These are phyloP conservation scores for Echria macrotheca DNA, from an alignment of 495 filamentous ascomycete genomes.

Conservation along the genomic window DNA sequence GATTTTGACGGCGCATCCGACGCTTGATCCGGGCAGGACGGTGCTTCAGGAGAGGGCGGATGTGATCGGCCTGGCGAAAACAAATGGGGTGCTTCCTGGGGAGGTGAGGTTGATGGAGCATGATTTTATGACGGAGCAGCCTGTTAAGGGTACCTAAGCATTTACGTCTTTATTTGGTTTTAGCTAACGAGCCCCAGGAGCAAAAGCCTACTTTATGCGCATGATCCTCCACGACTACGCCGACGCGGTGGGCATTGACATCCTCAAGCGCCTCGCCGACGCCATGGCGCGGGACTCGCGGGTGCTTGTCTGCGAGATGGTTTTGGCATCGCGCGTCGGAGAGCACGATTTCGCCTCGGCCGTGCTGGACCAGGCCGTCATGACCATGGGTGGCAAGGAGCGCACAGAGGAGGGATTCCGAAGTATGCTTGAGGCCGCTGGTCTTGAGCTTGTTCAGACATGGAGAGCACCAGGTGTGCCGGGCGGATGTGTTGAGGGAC, in stretches of 20 bases:
- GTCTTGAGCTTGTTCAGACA: conserved; percentile 26
- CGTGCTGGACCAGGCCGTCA: conserved; percentile 24
- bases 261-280: conserved; percentile 14
- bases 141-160: conserved; percentile 18
- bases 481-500: conserved; percentile 16
- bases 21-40: conserved; percentile 6
- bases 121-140: conserved; percentile 18
- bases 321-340: conserved; percentile 19
- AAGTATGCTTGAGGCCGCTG: conserved; percentile 21
- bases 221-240: conserved; percentile 23
- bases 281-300: conserved; percentile 20
- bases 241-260: conserved; percentile 14
- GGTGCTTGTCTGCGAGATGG: conserved; percentile 28
- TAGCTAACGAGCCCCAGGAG: conserved; percentile 5
- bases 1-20: conserved; percentile 15
- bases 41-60: conserved; percentile 18
- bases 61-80: conserved; percentile 13
- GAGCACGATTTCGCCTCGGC: conserved; percentile 21
- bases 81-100: conserved; percentile 5
- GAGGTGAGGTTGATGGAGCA: conserved; percentile 10
- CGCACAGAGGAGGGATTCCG: conserved; percentile 22
- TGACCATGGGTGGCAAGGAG: conserved; percentile 30
- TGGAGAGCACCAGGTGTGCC: conserved; percentile 22
- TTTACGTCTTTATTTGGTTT: too few relatives aligned
- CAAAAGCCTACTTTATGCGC: conserved; percentile 23